Percentiles rank a stretch among this genome's conserved stretches.
phyloP scores from a whole-genome alignment of 2,329 filamentous ascomycete genomes.

The Neofusicoccum parvum region DNA sequence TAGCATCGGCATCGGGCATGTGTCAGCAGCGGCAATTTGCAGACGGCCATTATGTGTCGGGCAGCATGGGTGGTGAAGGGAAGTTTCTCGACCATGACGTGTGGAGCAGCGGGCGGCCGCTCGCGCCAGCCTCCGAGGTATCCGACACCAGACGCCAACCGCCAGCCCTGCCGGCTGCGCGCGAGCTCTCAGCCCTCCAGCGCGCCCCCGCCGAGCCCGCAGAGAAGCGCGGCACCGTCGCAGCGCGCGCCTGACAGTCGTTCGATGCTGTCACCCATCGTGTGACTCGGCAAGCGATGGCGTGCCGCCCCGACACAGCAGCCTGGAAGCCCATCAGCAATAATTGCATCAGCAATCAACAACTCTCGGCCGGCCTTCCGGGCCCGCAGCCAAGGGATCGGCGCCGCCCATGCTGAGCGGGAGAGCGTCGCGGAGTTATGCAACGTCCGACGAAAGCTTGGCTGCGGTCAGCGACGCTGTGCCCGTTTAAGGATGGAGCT shows the following conservation, averaged over 20 bases:
- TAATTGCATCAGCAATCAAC: not conserved
- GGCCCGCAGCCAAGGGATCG: not conserved
- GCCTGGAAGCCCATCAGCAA: not conserved
- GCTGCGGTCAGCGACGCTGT: not conserved
- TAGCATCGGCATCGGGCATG: conserved; percentile 1
- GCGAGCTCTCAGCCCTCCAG: not conserved
- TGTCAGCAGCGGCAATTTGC: not conserved
- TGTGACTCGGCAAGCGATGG: conserved; percentile 4
- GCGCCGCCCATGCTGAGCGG: conserved; percentile 7
- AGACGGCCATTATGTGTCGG: not conserved
- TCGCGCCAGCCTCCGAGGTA: conserved; percentile 8
- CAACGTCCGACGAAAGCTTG: conserved; percentile 7
- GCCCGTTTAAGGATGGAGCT: not conserved
- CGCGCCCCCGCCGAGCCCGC: not conserved
- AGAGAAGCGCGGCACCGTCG: not conserved
- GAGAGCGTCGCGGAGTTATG: conserved; percentile 8
- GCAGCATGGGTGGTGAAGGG: not conserved
- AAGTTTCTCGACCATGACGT: conserved; percentile 21
- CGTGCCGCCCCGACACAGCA: not conserved
- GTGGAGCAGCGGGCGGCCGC: not conserved
- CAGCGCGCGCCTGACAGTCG: not conserved
- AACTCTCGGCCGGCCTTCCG: not conserved
- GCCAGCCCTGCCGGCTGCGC: not conserved
- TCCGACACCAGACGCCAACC: not conserved
- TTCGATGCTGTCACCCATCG: not conserved